These are phyloP conservation scores for Sclerotinia glacialis DNA, from an alignment of 2,329 filamentous ascomycete species.

Conservation along the genomic window DNA sequence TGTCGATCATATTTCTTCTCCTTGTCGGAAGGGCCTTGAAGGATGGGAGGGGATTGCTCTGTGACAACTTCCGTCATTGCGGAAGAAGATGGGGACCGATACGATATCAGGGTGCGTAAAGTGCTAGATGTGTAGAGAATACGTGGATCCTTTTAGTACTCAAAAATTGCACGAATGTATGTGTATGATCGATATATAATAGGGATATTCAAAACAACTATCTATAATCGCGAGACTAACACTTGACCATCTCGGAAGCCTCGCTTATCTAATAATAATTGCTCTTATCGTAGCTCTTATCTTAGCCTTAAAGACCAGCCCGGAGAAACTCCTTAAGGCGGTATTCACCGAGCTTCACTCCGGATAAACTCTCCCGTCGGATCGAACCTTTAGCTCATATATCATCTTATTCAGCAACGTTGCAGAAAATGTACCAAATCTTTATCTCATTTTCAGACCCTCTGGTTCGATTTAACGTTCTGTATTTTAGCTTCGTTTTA, in stretches of 20 bases:
- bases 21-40: slow-evolving; percentile 56
- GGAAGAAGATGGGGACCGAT: too few relatives aligned
- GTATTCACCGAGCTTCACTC: background rate
- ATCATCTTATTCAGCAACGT: slow-evolving; percentile 7
- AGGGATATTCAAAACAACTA: background rate
- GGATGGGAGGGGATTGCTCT: slow-evolving; percentile 43
- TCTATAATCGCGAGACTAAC: background rate
- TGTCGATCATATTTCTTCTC: slow-evolving; percentile 89
- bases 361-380: background rate
- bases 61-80: slow-evolving; percentile 35
- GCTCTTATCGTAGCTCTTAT: slow-evolving; percentile 18
- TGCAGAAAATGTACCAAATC: background rate
- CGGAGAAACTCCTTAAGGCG: background rate
- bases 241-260: background rate
- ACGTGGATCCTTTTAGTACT: background rate
- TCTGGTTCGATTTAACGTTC: too few relatives aligned
- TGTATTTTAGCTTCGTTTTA: too few relatives aligned
- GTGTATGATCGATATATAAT: background rate
- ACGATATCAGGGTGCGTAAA: too few relatives aligned
- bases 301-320: background rate
- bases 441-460: too few relatives aligned
- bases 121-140: too few relatives aligned
- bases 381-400: background rate
- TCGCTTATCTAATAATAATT: slow-evolving; percentile 18
- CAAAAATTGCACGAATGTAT: background rate